Evolutionary conservation across 768 basidiomycete species (phyloP), one percentile per base, ranked within the genome.

Genomic region (Ramaria sp.): DNA sequence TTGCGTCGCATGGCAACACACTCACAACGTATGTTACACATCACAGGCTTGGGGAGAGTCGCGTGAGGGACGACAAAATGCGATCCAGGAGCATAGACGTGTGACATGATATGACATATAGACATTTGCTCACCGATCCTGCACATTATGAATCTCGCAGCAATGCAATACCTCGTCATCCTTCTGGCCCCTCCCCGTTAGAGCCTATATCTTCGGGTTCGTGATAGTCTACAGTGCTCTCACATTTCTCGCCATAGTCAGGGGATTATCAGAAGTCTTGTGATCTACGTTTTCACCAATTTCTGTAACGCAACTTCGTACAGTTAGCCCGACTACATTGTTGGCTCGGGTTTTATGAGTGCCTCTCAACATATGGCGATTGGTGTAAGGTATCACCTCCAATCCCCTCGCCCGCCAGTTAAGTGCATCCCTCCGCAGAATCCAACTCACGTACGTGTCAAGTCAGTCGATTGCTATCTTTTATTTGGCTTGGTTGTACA

Each of bases 391-490:
- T 36, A 25, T 30, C 10, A n/a, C 5, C 36, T 37, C 16, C 16
- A 37, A 7, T 16, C 5, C 10, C 10, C 37, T 10, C 15, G 9
- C 15, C 5, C 15, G n/a, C 25, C 37, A 9, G 18, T 13, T 30
- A 9, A 34, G 15, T 20, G 7, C 20, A 24, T 5, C 20, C 18
- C 9, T 34, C 32, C 37, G 15, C 32, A 51, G 50, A 32, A 51
- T 36, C 50, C 50, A 13, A 51, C 50, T n/a, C 27, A 51, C 18
- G 50, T 25, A 20, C 50, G 50, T 3, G 50, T 51, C 30, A 51
- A 51, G 50, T 51, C 18, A 36, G 50, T n/a, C 16, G 16, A 8
- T 37, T 37, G 16, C 16, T 37, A 7, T 7, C 16, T 7, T 37
- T 37, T 15, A 48, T 20, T 25, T 48, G 24, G 15, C 7, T 27